These are phyloP conservation scores for Pichia rugopelliculosa DNA, from an alignment of 805 yeast species.

Conservation along the genomic window DNA sequence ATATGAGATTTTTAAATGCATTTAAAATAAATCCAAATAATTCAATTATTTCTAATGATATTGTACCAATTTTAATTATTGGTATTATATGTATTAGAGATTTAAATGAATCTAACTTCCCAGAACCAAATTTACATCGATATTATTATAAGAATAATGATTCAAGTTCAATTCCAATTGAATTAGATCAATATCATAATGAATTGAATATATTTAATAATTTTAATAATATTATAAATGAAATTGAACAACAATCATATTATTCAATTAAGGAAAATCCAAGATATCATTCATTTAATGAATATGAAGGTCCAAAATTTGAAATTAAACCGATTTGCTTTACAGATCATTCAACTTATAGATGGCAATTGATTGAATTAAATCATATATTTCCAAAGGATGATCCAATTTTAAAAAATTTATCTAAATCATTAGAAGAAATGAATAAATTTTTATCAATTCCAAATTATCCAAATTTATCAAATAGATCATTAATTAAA, in stretches of 20 bases:
- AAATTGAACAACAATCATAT: background rate
- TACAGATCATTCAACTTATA: background rate
- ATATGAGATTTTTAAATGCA: slow-evolving; percentile 35
- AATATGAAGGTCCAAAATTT: slow-evolving; percentile 4
- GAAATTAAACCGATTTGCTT: slow-evolving; percentile 2
- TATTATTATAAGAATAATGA: too few relatives aligned
- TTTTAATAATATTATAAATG: slow-evolving; percentile 1
- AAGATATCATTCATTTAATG: background rate
- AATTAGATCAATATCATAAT: slow-evolving; percentile 1
- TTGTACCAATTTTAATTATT: slow-evolving; percentile 26
- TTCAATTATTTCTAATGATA: background rate
- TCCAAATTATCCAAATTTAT: background rate
- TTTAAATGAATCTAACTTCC: too few relatives aligned
- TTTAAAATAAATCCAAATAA: slow-evolving; percentile 30
- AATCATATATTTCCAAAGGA: background rate
- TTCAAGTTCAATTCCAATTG: too few relatives aligned
- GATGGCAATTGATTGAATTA: background rate
- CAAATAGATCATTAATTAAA: background rate
- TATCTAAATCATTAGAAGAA: background rate
- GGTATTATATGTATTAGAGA: slow-evolving; percentile 18
- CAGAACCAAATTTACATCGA: too few relatives aligned
- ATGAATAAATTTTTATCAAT: background rate
- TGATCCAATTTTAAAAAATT: slow-evolving; percentile 1
- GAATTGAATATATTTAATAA: slow-evolving; percentile 12
- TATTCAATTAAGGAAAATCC: background rate